These are phyloP conservation scores for Strombidium stylifer DNA, from an alignment of 73 alveolate species.

Conservation along the genomic window DNA sequence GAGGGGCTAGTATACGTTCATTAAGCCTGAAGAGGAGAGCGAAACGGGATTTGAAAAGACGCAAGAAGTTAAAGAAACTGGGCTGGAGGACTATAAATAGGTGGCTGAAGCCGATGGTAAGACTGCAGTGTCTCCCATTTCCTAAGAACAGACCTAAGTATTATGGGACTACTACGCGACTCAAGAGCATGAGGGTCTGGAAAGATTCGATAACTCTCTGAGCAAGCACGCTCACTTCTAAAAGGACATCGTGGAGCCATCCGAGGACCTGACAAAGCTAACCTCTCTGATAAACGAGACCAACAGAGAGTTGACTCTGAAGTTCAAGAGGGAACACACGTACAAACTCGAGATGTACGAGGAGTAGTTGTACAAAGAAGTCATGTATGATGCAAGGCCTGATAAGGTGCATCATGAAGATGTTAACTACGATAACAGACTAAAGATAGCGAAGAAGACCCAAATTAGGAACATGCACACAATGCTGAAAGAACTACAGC, in stretches of 20 bases:
- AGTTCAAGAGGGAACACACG: conserved; percentile 48
- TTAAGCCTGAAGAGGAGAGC: too few species aligned
- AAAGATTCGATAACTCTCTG: conserved; percentile 29
- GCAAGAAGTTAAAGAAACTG: too few species aligned
- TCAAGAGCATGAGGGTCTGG: conserved; percentile 45
- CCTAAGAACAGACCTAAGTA: conserved; percentile 3
- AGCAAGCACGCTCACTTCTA: conserved; percentile 27
- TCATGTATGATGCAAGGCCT: conserved; percentile 35
- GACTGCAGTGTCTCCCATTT: neutral
- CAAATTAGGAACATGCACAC: conserved; percentile 17
- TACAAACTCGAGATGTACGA: conserved; percentile 34
- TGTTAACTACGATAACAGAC: neutral
- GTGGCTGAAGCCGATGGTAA: neutral
- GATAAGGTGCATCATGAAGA: neutral
- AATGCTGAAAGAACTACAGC: neutral
- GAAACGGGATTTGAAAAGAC: too few species aligned
- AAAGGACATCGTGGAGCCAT: conserved; percentile 2
- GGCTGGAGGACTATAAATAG: too few species aligned
- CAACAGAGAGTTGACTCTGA: conserved; percentile 30
- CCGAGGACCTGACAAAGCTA: conserved; percentile 15
- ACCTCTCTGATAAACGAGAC: conserved; percentile 16
- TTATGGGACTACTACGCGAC: neutral
- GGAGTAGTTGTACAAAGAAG: conserved; percentile 53
- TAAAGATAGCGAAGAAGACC: conserved; percentile 4
- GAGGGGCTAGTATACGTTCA: too few species aligned